Evolutionary conservation across 257 asterid species (phyloP), one percentile per base, ranked within the genome.

Genomic region (Solanum ossicruentum): DNA sequence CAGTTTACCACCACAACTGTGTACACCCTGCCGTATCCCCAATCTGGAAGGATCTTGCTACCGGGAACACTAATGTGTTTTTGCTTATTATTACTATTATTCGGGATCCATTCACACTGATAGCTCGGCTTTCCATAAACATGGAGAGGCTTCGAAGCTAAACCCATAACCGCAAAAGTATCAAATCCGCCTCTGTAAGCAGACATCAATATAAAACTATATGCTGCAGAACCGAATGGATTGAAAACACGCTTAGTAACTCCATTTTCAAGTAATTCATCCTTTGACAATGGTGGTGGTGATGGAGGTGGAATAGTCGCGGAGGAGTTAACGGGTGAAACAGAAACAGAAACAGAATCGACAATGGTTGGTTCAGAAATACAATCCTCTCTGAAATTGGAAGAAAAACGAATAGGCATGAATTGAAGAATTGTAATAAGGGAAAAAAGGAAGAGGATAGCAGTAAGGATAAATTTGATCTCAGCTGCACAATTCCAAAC

Each of bases 21-120:
- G 89, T 94, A 94, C 49, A 94, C 91, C 58, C 94, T 93, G 80
- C 98, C 98, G 89, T 92, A 94, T 7, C 98, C 98, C 98, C 98
- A 94, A 52, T 89, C 92, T 0, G 92, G 82, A 5, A 89, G 88
- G 75, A 89, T 87, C 70, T 88, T 88, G 58, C 60, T 54, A 6
- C 92, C 92, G 12, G 45, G 1, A 4, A 88, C 87, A 5, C 70
- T 20, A 15, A 87, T 80, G 56, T 78, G 52, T 36, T 87, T 75
- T 11, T n/a, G 71, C n/a, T 21, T 32, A 12, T 51, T 21, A 17
- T 65, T 28, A 28, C 28, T 28, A 28, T 28, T 71, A 12, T 81
- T 66, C 21, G 97, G 96, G 80, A 93, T 86, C 99, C 98, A 94
- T 91, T 93, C 95, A 86, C 99, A 94, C 45, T 90, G 90, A 87